Evolutionary conservation across 1,284 basidiomycete genomes (phyloP).

Genomic region (Cryptococcus neoformans): DNA sequence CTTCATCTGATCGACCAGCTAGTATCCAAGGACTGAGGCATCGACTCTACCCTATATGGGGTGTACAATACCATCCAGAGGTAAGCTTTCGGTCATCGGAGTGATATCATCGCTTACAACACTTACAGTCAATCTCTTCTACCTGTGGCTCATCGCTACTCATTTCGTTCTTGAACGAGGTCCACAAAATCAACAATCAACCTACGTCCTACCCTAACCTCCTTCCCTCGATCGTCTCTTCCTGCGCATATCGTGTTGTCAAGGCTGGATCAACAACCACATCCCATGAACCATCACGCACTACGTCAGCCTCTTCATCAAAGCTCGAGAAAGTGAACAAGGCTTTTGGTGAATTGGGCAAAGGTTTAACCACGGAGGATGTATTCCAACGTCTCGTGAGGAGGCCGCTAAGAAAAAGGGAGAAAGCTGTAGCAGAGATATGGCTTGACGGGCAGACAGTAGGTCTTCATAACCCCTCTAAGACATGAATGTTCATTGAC

Average conservation of each 20-base stretch:
- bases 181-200: slow-evolving; percentile 25
- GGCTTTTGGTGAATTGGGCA: slow-evolving; percentile 20
- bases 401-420: slow-evolving; percentile 17
- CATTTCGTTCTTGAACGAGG: slow-evolving; percentile 43
- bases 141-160: slow-evolving; percentile 44
- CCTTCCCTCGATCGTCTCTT: slow-evolving; percentile 22
- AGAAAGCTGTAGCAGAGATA: slow-evolving; percentile 46
- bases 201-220: slow-evolving; percentile 37
- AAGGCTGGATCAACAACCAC: background rate
- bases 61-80: slow-evolving; percentile 96
- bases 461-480: slow-evolving; percentile 10
- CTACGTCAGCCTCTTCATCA: background rate
- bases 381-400: slow-evolving; percentile 50
- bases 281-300: background rate
- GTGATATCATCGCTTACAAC: background rate
- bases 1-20: slow-evolving; percentile 25
- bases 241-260: slow-evolving; percentile 42
- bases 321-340: background rate
- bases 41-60: slow-evolving; percentile 71
- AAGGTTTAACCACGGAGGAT: slow-evolving; percentile 28
- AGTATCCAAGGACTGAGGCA: slow-evolving; percentile 56
- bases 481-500: slow-evolving; percentile 2
- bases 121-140: slow-evolving; percentile 50
- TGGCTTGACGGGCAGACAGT: slow-evolving; percentile 54
- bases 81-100: slow-evolving; percentile 19